A percentile compares a stretch with the other conserved stretches of the same genome.
These are phyloP conservation scores for Phytophthora citrophthora DNA, from an alignment of 352 stramenopile genomes.

Conservation along the genomic window DNA sequence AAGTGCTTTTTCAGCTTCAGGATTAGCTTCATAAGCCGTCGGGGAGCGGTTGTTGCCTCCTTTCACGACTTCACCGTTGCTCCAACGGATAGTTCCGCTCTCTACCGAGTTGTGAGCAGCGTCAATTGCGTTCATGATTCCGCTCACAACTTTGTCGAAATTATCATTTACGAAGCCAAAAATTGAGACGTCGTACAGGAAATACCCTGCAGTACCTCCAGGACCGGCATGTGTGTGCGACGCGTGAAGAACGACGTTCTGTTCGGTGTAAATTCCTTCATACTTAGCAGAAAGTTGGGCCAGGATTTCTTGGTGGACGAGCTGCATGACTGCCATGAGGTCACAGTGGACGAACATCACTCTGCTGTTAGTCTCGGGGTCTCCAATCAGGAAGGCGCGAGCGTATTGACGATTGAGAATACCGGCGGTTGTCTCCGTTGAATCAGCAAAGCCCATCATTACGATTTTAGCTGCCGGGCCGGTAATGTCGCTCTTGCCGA, in stretches of 20 bases:
- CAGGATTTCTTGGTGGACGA: slow-evolving; percentile 64
- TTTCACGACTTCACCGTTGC: slow-evolving; percentile 35
- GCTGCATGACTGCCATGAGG: slow-evolving; percentile 50
- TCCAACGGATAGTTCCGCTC: slow-evolving; percentile 46
- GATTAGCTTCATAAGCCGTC: slow-evolving; percentile 72
- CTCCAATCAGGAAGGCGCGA: slow-evolving; percentile 66
- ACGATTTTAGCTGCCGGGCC: slow-evolving; percentile 59
- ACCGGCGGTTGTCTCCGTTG: slow-evolving; percentile 44
- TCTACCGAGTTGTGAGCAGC: slow-evolving; percentile 61
- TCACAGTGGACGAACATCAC: slow-evolving; percentile 63
- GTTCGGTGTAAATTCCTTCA: slow-evolving; percentile 43
- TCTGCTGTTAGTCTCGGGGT: slow-evolving; percentile 33
- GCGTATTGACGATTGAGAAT: slow-evolving; percentile 73
- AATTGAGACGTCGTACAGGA: slow-evolving; percentile 71
- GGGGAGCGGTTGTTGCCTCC: slow-evolving; percentile 76
- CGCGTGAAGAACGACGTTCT: slow-evolving; percentile 77
- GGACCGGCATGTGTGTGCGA: slow-evolving; percentile 85
- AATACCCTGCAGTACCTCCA: slow-evolving; percentile 75
- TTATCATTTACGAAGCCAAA: slow-evolving; percentile 55
- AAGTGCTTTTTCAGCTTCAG: slow-evolving; percentile 47
- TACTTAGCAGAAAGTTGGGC: slow-evolving; percentile 48
- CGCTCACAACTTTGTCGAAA: slow-evolving; percentile 68
- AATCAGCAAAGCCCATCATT: slow-evolving; percentile 72
- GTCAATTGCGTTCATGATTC: slow-evolving; percentile 67
- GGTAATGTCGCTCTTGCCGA: slow-evolving; percentile 72